Conservation (phyloP, 164 flowering plant species). For the Vitis vinifera region ASM3070453v1 NC_081814.1:7131501-7132000, state of each 20-base stretch:
- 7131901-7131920: slow-evolving; percentile 12
- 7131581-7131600: too few species aligned
- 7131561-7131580: too few species aligned
- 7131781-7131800: slow-evolving; percentile 7
- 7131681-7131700: too few species aligned
- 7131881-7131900: slow-evolving; percentile 16
- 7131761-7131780: slow-evolving; percentile 12
- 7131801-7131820: slow-evolving; percentile 20
- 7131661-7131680: too few species aligned
- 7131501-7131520: too few species aligned
- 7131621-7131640: too few species aligned
- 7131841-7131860: slow-evolving; percentile 20
- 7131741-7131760: background rate
- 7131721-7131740: slow-evolving; percentile 13
- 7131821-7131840: slow-evolving; percentile 14
- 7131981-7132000: background rate
- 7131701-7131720: slow-evolving; percentile 16
- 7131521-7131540: too few species aligned
- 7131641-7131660: too few species aligned
- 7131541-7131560: too few species aligned
- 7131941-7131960: slow-evolving; percentile 38
- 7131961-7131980: slow-evolving; percentile 29
- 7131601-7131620: too few species aligned
- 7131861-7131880: slow-evolving; percentile 17
- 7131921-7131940: slow-evolving; percentile 41